Evolutionary conservation across 2,329 filamentous ascomycete genomes (phyloP).

Genomic region (Exophiala sp.): DNA sequence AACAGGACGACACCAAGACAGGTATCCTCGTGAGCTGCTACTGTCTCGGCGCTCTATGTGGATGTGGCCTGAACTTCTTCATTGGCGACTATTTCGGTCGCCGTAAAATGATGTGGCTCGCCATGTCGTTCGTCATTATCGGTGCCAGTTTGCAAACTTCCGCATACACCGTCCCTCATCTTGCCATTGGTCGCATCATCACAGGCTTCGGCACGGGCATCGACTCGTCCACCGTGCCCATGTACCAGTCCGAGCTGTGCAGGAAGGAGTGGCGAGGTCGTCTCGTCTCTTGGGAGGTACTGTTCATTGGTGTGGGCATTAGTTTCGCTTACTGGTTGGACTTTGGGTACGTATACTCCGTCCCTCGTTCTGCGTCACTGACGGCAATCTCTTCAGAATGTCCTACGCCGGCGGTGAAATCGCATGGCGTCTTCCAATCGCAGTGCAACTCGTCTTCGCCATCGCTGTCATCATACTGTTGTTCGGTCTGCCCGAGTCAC

Average conservation of each 20-base stretch:
- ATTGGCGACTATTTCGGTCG: constrained; percentile 49
- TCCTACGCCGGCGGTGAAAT: constrained; percentile 32
- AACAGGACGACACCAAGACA: constrained; percentile 22
- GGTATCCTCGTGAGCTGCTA: constrained; percentile 30
- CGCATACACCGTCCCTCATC: constrained; percentile 40
- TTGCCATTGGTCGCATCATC: constrained; percentile 48
- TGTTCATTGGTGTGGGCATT: constrained; percentile 30
- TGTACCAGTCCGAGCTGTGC: constrained; percentile 45
- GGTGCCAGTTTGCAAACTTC: constrained; percentile 43
- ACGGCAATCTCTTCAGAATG: constrained; percentile 25
- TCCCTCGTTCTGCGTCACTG: not conserved
- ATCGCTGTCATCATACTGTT: constrained; percentile 31
- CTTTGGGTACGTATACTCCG: constrained; percentile 16
- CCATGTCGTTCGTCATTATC: constrained; percentile 40
- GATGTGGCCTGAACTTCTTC: too few species aligned
- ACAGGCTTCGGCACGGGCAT: constrained; percentile 36
- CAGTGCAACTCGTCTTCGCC: constrained; percentile 41
- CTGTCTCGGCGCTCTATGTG: constrained; percentile 23
- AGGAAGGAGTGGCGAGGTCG: constrained; percentile 40
- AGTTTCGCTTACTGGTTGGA: constrained; percentile 33
- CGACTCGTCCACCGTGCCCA: constrained; percentile 40
- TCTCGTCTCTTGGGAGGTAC: constrained; percentile 50
- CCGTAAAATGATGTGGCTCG: constrained; percentile 42
- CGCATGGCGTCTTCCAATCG: constrained; percentile 42
- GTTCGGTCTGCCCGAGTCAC: constrained; percentile 13